Percentiles rank a stretch among this genome's conserved stretches.
These are phyloP conservation scores for Jacaranda mimosifolia DNA, from an alignment of 257 asterid genomes.

Conservation along the genomic window DNA sequence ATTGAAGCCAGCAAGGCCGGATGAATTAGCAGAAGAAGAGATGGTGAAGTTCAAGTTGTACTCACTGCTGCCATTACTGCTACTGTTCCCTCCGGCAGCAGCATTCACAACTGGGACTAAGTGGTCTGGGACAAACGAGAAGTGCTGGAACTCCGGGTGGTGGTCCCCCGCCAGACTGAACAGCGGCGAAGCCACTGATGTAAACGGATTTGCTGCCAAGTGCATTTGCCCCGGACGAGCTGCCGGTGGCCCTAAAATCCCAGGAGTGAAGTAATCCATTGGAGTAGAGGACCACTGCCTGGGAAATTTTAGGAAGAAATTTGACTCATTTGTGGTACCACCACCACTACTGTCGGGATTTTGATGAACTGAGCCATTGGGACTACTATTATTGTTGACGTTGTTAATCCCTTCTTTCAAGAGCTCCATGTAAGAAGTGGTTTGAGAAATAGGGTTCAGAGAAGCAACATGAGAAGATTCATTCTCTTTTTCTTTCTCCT, in stretches of 20 bases:
- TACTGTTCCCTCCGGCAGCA: slow-evolving; percentile 11
- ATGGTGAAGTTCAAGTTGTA: slow-evolving; percentile 62
- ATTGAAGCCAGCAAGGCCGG: slow-evolving; percentile 59
- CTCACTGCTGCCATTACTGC: slow-evolving; percentile 34
- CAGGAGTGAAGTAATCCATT: slow-evolving; percentile 56
- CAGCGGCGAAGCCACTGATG: slow-evolving; percentile 46
- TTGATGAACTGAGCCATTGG: slow-evolving; percentile 25
- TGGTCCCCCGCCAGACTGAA: slow-evolving; percentile 47
- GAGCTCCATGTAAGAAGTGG: slow-evolving; percentile 66
- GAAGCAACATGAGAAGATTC: slow-evolving; percentile 36
- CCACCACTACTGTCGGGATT: slow-evolving; percentile 1
- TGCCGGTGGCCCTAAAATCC: slow-evolving; percentile 44
- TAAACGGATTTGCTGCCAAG: slow-evolving; percentile 35
- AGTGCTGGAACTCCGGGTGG: slow-evolving; percentile 58
- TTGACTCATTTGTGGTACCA: slow-evolving; percentile 37
- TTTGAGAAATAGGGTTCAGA: slow-evolving; percentile 54
- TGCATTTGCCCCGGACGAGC: slow-evolving; percentile 48
- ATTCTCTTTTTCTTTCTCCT: slow-evolving; percentile 56
- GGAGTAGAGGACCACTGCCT: slow-evolving; percentile 55
- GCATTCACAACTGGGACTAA: slow-evolving; percentile 41
- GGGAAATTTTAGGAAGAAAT: slow-evolving; percentile 47
- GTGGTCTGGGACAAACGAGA: slow-evolving; percentile 58
- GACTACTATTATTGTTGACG: slow-evolving; percentile 28
- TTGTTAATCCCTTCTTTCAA: slow-evolving; percentile 49
- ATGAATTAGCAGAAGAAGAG: slow-evolving; percentile 48